Percentiles rank a stretch among this genome's conserved stretches.
Evolutionary conservation across 495 filamentous ascomycete species (phyloP).

Genomic region (Chaetomium fimeti): DNA sequence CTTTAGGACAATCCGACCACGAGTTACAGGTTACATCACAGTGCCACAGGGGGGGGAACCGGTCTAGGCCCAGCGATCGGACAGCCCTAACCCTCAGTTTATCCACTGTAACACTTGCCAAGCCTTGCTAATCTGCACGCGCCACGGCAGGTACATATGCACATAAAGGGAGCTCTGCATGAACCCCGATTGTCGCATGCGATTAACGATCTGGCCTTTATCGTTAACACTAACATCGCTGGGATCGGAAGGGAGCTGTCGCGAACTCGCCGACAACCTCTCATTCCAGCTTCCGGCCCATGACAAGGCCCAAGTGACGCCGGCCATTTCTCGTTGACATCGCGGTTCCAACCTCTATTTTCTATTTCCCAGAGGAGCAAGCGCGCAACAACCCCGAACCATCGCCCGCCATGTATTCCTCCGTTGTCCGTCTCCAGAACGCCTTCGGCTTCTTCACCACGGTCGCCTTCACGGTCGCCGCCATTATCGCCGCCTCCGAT

Average conservation of each 20-base stretch:
- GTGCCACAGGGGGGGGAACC: not conserved
- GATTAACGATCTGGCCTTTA: constrained; percentile 37
- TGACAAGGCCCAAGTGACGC: constrained; percentile 21
- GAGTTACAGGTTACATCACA: constrained; percentile 24
- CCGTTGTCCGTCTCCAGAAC: constrained; percentile 78
- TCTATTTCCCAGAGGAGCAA: constrained; percentile 1
- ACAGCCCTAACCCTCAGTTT: constrained; percentile 31
- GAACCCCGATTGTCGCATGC: constrained; percentile 27
- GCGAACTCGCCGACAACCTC: not conserved
- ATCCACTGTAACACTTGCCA: not conserved
- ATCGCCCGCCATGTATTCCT: constrained; percentile 73
- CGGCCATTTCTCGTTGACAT: constrained; percentile 2
- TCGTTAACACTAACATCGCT: constrained; percentile 15
- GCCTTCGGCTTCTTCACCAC: constrained; percentile 98
- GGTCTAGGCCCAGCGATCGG: not conserved
- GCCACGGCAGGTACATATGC: too few relatives aligned
- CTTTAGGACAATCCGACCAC: not conserved
- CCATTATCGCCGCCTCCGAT: constrained; percentile 74
- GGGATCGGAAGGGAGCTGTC: constrained; percentile 14
- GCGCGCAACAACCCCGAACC: constrained; percentile 9
- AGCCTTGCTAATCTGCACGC: not conserved
- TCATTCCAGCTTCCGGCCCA: not conserved
- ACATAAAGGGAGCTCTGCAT: not conserved
- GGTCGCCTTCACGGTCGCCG: constrained; percentile 77
- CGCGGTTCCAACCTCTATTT: constrained; percentile 3